phyloP scores from a whole-genome alignment of 306 rosid genomes.

The Crotalaria pallida region DNA sequence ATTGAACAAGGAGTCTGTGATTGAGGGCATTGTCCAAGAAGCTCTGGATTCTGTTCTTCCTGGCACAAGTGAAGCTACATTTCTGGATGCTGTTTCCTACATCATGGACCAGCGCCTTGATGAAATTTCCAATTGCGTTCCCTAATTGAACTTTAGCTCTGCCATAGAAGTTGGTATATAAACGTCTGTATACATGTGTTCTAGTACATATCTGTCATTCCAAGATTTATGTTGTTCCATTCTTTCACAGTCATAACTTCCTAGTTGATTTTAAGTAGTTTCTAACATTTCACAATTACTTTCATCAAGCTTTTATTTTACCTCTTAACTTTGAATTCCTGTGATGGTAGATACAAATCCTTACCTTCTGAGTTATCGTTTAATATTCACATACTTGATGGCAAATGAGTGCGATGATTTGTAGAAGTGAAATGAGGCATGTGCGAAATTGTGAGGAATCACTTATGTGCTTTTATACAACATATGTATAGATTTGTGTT shows the following conservation, averaged over 20 bases:
- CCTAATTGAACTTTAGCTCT: conserved; percentile 22
- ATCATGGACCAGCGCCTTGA: conserved; percentile 71
- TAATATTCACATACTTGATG: background rate
- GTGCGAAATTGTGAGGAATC: background rate
- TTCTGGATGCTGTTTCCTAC: conserved; percentile 62
- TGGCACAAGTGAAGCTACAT: conserved; percentile 69
- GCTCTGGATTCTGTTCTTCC: conserved; percentile 72
- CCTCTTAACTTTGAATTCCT: background rate
- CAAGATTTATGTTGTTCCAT: conserved; percentile 9
- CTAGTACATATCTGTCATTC: conserved; percentile 35
- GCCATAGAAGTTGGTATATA: conserved; percentile 22
- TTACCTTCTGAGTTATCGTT: background rate
- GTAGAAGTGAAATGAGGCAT: background rate
- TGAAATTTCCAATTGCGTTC: conserved; percentile 35
- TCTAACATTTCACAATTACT: conserved; percentile 13
- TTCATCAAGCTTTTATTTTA: conserved; percentile 11
- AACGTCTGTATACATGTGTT: conserved; percentile 32
- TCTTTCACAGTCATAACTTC: conserved; percentile 17
- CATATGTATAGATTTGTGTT: background rate
- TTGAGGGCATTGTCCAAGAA: conserved; percentile 77
- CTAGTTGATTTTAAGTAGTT: background rate
- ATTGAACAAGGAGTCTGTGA: conserved; percentile 62
- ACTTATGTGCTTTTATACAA: background rate
- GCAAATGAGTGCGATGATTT: background rate
- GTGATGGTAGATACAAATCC: background rate